Evolutionary conservation across 2,329 filamentous ascomycete genomes (phyloP).

Genomic region (Tothia fuscella): DNA sequence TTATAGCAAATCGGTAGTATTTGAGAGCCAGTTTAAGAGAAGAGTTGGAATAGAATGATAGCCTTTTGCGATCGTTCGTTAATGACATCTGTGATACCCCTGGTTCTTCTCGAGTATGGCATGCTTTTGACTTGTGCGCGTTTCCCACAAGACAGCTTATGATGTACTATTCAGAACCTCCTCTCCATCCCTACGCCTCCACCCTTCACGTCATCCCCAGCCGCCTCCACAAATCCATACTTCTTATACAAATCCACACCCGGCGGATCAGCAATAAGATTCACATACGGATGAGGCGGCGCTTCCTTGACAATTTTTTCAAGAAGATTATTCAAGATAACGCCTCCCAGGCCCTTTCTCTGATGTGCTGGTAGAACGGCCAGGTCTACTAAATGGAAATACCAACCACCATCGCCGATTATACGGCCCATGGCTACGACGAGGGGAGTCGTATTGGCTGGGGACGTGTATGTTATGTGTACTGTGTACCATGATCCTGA

Average conservation of each 20-base stretch:
- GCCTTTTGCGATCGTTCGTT: no score
- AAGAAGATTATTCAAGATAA: slow-evolving; percentile 29
- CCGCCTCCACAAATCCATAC: slow-evolving; percentile 30
- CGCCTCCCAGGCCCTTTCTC: slow-evolving; percentile 31
- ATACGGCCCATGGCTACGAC: slow-evolving; percentile 35
- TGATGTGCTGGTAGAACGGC: slow-evolving; percentile 33
- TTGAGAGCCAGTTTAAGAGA: no score
- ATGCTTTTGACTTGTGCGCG: no score
- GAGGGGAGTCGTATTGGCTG: not conserved
- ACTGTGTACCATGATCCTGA: slow-evolving; percentile 7
- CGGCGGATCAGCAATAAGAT: slow-evolving; percentile 30
- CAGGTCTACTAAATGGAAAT: slow-evolving; percentile 38
- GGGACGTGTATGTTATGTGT: not conserved
- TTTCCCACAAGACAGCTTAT: no score
- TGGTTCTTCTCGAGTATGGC: no score
- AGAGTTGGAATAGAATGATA: no score
- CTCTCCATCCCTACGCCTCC: slow-evolving; percentile 3
- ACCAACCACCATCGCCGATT: slow-evolving; percentile 38
- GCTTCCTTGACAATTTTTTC: slow-evolving; percentile 25
- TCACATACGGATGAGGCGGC: slow-evolving; percentile 27
- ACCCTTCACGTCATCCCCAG: not conserved
- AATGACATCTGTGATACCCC: no score
- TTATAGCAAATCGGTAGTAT: no score
- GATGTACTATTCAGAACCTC: no score
- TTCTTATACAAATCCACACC: slow-evolving; percentile 29